These are phyloP conservation scores for Scutellaria baicalensis DNA, from an alignment of 257 asterid genomes.

Conservation along the genomic window DNA sequence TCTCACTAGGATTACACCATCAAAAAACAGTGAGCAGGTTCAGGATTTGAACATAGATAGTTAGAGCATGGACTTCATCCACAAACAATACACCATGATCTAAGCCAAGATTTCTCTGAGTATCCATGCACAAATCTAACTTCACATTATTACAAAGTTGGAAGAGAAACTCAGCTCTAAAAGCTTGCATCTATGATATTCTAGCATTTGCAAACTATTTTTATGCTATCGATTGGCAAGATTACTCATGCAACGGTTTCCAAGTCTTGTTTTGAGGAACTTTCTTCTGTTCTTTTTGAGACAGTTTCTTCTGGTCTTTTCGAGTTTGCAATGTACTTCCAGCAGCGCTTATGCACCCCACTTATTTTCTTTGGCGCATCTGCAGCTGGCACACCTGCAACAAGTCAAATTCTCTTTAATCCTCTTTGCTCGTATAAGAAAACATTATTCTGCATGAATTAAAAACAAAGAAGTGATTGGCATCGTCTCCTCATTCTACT, in stretches of 20 bases:
- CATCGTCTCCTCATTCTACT: neutral
- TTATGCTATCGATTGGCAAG: neutral
- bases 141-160: neutral
- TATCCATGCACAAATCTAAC: neutral
- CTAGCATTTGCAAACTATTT: neutral
- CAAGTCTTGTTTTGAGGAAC: conserved; percentile 30
- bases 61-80: neutral
- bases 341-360: conserved; percentile 94
- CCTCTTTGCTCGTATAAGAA: neutral
- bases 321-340: conserved; percentile 60
- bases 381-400: conserved; percentile 62
- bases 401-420: neutral
- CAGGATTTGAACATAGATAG: neutral
- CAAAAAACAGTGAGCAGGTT: neutral
- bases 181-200: neutral
- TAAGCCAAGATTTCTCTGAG: neutral
- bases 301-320: conserved; percentile 31
- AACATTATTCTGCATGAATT: neutral
- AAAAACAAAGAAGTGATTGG: neutral
- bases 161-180: neutral
- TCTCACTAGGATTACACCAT: neutral
- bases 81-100: neutral
- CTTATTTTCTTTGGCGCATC: conserved; percentile 93
- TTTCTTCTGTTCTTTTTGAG: conserved; percentile 34
- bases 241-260: conserved; percentile 19